phyloP scores from a whole-genome alignment of 371 early-diverging fungal genomes.

The Ecytonucleospora hepatopenaei region DNA sequence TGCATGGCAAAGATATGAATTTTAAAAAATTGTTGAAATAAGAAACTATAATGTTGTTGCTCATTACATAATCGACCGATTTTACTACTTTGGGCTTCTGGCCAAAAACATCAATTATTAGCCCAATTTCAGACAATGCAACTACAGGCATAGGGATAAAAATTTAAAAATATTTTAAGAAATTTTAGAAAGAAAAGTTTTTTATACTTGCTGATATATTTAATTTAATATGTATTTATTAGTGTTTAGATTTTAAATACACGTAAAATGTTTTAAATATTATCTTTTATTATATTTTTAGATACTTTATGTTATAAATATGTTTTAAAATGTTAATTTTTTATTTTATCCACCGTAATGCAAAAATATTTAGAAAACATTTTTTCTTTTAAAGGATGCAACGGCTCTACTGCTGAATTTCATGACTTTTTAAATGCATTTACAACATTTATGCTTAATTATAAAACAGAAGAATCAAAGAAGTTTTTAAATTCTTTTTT shows the following conservation, averaged over 20 bases:
- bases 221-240: background rate
- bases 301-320: too few species aligned
- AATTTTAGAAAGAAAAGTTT: background rate
- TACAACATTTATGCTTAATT: background rate
- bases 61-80: slow-evolving; percentile 23
- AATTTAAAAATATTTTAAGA: slow-evolving; percentile 1
- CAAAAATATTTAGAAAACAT: slow-evolving; percentile 7
- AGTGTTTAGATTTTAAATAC: background rate
- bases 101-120: slow-evolving; percentile 51
- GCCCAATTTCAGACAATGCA: slow-evolving; percentile 42
- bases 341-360: background rate
- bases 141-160: slow-evolving; percentile 44
- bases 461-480: background rate
- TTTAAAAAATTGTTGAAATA: slow-evolving; percentile 6
- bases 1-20: slow-evolving; percentile 13
- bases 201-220: background rate
- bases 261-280: background rate
- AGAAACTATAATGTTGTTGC: slow-evolving; percentile 34
- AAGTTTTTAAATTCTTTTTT: background rate
- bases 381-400: background rate
- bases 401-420: background rate
- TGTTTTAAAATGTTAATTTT: too few species aligned
- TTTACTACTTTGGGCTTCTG: slow-evolving; percentile 18
- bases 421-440: background rate
- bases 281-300: background rate